phyloP scores from a whole-genome alignment of 257 asterid species.

The Ilex aquifolium region DNA sequence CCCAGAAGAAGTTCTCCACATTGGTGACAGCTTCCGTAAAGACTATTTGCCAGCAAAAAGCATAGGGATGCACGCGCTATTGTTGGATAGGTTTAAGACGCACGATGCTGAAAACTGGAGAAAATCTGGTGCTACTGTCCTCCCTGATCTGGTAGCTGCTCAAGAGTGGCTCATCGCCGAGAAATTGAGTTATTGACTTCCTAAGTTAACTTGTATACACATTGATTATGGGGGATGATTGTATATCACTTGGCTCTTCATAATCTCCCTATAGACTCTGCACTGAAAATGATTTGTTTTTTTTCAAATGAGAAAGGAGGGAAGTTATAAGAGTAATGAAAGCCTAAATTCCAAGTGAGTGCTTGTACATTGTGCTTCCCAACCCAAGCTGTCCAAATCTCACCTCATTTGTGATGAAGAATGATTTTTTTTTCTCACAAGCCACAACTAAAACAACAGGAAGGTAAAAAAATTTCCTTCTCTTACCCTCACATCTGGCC shows the following conservation, averaged over 20 bases:
- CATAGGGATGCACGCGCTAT: slow-evolving; percentile 73
- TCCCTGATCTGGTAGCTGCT: slow-evolving; percentile 67
- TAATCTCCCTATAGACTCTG: neutral
- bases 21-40: slow-evolving; percentile 88
- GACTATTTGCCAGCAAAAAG: slow-evolving; percentile 77
- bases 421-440: too few relatives aligned
- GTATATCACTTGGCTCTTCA: neutral
- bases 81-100: slow-evolving; percentile 69
- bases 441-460: too few relatives aligned
- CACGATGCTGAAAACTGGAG: slow-evolving; percentile 78
- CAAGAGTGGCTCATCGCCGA: slow-evolving; percentile 66
- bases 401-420: too few relatives aligned
- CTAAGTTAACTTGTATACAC: slow-evolving; percentile 8
- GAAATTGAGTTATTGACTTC: slow-evolving; percentile 9
- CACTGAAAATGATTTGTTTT: neutral
- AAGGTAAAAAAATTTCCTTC: too few relatives aligned
- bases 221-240: too few relatives aligned
- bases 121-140: slow-evolving; percentile 75
- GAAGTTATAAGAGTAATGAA: too few relatives aligned
- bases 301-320: slow-evolving; percentile 9
- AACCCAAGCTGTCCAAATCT: too few relatives aligned
- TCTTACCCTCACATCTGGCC: too few relatives aligned
- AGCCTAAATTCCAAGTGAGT: too few relatives aligned
- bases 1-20: slow-evolving; percentile 76
- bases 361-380: too few relatives aligned